Base-by-base conservation (phyloP, 2,329 filamentous ascomycete species). In the Hypoxylon sp. region DNA sequence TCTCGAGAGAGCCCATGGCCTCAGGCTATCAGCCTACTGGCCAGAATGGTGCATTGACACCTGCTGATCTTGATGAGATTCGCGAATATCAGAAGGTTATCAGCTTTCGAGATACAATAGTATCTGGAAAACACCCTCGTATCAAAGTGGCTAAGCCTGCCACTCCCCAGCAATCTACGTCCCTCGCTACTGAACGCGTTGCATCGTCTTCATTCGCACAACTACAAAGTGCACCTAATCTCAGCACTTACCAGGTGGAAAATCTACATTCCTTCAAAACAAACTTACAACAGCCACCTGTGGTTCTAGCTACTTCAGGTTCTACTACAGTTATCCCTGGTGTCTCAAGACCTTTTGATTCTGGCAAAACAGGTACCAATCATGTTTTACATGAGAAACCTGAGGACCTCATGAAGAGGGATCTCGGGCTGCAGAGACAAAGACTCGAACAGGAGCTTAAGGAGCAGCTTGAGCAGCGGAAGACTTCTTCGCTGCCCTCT, bases 321-420 rank as follows among this genome's bases (percentile, higher is more conserved):
- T 60, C 77, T 64, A 71, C 77, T 67, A 22, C 68, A 50, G 75
- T 77, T 71, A 74, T 80, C 54, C 75, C 79, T 70, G 80, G 78
- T 75, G 74, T 80, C 69, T 73, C 80, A 73, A 79, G 77, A 71
- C 70, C 81, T 74, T 81, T 81, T 67, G 84, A 82, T 75, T 80
- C 86, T 72, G 81, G 83, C 65, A 87, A 86, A 71, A 88, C 90
- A 67, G 90, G 91, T 79, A 92, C 96, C 81, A 89, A 97, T 79
- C 93, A 94, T 54, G 90, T 97, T 68, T 86, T 97, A 73, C 86
- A 97, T 79, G 91, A 93, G 77, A 97, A 97, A 81, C 94, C 94
- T 73, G 92, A 94, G 77, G 90, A 93, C 77, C 84, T 97, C 73
- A 89, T 96, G 77, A 92, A 90, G 81, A 93, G 94, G 76, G 94